A percentile compares a stretch with the other conserved stretches of the same genome.
Conservation (phyloP, 768 basidiomycete species). For the Tephrocybe sp. region DNA sequence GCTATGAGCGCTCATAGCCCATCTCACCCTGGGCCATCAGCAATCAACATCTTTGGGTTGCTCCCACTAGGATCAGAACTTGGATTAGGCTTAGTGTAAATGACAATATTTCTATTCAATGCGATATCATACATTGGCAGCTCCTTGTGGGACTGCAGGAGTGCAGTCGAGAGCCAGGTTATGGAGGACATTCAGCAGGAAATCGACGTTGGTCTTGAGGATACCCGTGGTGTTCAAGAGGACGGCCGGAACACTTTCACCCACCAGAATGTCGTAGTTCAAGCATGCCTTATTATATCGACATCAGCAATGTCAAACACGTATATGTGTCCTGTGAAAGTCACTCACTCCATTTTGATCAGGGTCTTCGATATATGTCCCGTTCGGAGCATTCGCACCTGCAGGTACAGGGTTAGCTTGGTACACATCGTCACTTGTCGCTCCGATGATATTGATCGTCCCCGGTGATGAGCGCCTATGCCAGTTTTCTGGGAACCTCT, state of each 20-base stretch:
- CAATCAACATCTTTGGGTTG: too few relatives aligned
- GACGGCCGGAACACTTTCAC: conserved; percentile 9
- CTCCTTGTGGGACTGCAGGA: conserved; percentile 6
- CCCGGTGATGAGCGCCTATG: conserved; percentile 6
- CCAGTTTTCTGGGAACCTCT: conserved; percentile 13
- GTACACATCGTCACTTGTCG: not conserved
- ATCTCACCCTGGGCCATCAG: too few relatives aligned
- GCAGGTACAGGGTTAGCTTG: conserved; percentile 4
- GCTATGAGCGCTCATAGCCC: too few relatives aligned
- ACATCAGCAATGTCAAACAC: not conserved
- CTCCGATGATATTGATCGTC: not conserved
- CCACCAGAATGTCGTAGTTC: conserved; percentile 7
- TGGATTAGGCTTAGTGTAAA: too few relatives aligned
- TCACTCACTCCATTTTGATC: conserved; percentile 1
- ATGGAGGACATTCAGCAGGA: conserved; percentile 11
- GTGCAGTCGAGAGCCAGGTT: conserved; percentile 8
- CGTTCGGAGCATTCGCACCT: conserved; percentile 11
- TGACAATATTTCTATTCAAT: too few relatives aligned
- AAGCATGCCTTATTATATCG: conserved; percentile 2
- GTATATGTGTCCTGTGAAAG: too few relatives aligned
- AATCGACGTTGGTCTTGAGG: conserved; percentile 14
- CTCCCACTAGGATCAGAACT: too few relatives aligned
- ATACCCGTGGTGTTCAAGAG: conserved; percentile 15
- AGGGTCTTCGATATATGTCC: conserved; percentile 8
- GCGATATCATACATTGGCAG: conserved; percentile 4